Evolutionary conservation across 2,329 filamentous ascomycete genomes (phyloP).

Genomic region (Zalaria obscura): DNA sequence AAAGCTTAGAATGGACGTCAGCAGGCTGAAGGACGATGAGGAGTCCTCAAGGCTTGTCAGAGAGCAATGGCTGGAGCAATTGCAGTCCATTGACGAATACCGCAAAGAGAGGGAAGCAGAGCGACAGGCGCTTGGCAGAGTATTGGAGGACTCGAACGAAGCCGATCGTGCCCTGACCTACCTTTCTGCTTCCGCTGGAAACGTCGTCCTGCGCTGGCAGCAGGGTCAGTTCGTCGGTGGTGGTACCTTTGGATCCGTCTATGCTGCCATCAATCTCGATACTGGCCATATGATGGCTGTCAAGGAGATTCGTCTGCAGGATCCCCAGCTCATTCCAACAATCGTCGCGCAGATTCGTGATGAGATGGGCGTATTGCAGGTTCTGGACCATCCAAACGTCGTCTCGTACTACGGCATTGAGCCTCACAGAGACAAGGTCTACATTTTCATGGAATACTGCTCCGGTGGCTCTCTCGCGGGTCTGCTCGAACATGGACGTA

Average conservation of each 20-base stretch:
- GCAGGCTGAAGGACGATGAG: conserved; percentile 62
- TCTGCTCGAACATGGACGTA: conserved; percentile 84
- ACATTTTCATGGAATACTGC: conserved; percentile 99
- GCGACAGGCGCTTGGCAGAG: conserved; percentile 73
- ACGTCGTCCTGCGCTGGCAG: conserved; percentile 93
- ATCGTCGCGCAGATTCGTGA: conserved; percentile 90
- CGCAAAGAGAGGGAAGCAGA: conserved; percentile 72
- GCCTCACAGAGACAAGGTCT: conserved; percentile 96
- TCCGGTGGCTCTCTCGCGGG: conserved; percentile 84
- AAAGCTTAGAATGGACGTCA: conserved; percentile 66
- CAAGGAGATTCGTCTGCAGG: conserved; percentile 94
- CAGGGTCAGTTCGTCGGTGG: conserved; percentile 97
- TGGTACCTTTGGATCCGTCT: conserved; percentile 93
- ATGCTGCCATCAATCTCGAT: conserved; percentile 93
- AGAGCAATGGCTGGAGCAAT: conserved; percentile 57
- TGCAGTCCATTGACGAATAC: conserved; percentile 63
- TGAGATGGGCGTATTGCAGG: conserved; percentile 92
- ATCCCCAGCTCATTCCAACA: conserved; percentile 87
- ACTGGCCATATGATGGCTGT: conserved; percentile 95
- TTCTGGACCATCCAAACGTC: conserved; percentile 92
- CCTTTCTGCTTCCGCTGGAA: conserved; percentile 84
- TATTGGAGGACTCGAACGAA: conserved; percentile 88
- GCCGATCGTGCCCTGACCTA: conserved; percentile 90
- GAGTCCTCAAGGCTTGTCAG: conserved; percentile 65
- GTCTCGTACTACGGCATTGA: conserved; percentile 97